These are phyloP conservation scores for Mycena epipterygia DNA, from an alignment of 768 basidiomycete genomes.

Conservation along the genomic window DNA sequence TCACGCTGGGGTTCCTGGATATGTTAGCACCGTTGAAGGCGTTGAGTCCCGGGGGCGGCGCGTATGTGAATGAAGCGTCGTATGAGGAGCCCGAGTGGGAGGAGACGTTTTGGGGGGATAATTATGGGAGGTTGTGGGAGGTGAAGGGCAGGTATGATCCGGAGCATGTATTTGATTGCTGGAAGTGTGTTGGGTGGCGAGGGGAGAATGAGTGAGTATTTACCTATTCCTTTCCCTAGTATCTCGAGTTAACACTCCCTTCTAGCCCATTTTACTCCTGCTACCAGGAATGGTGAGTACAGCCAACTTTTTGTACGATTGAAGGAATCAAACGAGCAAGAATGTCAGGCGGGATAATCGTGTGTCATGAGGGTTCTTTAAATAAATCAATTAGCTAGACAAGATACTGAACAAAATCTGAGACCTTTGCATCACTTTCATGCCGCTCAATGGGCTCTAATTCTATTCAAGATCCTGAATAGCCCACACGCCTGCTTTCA, in stretches of 20 bases:
- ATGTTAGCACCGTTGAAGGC: constrained; percentile 19
- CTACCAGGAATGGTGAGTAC: constrained; percentile 21
- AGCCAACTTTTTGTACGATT: constrained; percentile 15
- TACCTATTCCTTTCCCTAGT: constrained; percentile 19
- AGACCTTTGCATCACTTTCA: constrained; percentile 14
- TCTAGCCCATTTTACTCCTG: constrained; percentile 26
- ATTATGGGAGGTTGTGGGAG: constrained; percentile 21
- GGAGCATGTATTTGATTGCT: constrained; percentile 28
- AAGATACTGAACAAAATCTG: too few relatives aligned
- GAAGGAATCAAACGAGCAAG: constrained; percentile 16
- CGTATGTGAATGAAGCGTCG: constrained; percentile 22
- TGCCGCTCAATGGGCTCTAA: constrained; percentile 3
- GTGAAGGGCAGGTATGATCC: constrained; percentile 31
- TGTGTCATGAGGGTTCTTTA: constrained; percentile 21
- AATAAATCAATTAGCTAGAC: constrained; percentile 24
- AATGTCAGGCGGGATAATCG: constrained; percentile 15
- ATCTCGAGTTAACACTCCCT: constrained; percentile 19
- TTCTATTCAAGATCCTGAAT: constrained; percentile 12
- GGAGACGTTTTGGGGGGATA: constrained; percentile 27
- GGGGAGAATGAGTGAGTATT: constrained; percentile 23
- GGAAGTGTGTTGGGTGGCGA: constrained; percentile 25
- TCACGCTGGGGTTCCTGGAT: constrained; percentile 21
- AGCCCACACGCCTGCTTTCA: constrained; percentile 8
- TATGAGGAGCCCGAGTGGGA: constrained; percentile 32
- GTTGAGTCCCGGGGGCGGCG: constrained; percentile 22